Evolutionary conservation across 371 early-diverging fungal species (phyloP).

Genomic region (Mortierella sp.): DNA sequence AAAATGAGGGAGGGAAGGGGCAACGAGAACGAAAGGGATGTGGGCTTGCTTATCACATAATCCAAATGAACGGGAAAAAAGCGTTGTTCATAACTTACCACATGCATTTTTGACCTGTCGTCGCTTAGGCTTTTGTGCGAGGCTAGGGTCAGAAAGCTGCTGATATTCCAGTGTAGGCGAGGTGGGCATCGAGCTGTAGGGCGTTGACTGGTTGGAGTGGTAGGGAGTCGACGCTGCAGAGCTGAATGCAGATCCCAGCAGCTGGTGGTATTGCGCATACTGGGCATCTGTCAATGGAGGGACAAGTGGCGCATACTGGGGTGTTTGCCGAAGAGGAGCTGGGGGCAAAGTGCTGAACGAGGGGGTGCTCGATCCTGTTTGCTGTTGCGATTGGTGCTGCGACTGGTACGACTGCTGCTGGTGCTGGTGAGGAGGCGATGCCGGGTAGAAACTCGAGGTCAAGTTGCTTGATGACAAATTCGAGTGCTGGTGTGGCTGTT

Average conservation of each 20-base stretch:
- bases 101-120: slow-evolving; percentile 88
- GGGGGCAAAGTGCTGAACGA: slow-evolving; percentile 24
- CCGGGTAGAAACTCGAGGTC: slow-evolving; percentile 40
- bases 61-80: background rate
- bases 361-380: slow-evolving; percentile 14
- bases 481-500: slow-evolving; percentile 10
- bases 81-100: slow-evolving; percentile 58
- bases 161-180: slow-evolving; percentile 38
- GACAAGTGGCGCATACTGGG: slow-evolving; percentile 35
- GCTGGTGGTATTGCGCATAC: slow-evolving; percentile 37
- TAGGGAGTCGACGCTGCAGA: slow-evolving; percentile 42
- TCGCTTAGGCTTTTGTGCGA: slow-evolving; percentile 59
- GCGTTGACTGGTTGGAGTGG: slow-evolving; percentile 44
- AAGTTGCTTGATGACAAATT: slow-evolving; percentile 15
- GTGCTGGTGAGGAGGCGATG: slow-evolving; percentile 43
- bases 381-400: slow-evolving; percentile 24
- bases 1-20: background rate
- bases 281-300: slow-evolving; percentile 40
- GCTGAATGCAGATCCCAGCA: slow-evolving; percentile 39
- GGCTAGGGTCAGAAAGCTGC: slow-evolving; percentile 29
- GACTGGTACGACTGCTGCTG: slow-evolving; percentile 33
- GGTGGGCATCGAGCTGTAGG: slow-evolving; percentile 38
- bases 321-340: slow-evolving; percentile 26
- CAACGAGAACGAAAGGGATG: background rate
- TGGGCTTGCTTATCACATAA: slow-evolving; percentile 3